These are phyloP conservation scores for Ettlia oleoabundans DNA, from an alignment of 139 green algal species.

Conservation along the genomic window DNA sequence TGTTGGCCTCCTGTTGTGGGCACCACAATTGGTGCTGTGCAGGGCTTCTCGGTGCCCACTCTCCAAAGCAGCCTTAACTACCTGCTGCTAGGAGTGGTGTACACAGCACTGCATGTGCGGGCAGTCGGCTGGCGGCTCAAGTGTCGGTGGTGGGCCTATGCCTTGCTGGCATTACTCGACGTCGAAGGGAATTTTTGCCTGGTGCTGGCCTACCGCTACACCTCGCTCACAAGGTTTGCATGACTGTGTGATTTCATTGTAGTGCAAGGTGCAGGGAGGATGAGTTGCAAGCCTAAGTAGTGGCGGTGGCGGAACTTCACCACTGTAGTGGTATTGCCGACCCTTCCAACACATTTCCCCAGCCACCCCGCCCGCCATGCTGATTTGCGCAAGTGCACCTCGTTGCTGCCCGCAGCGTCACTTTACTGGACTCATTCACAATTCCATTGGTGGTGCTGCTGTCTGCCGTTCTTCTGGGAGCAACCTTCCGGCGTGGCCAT, in stretches of 20 bases:
- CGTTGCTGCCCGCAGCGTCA: conserved; percentile 58
- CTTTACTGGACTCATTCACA: conserved; percentile 82
- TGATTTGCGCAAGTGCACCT: background rate
- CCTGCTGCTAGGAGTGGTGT: conserved; percentile 57
- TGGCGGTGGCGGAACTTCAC: too few species aligned
- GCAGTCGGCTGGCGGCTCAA: background rate
- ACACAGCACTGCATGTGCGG: conserved; percentile 27
- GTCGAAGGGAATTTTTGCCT: conserved; percentile 75
- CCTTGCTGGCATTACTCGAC: conserved; percentile 72
- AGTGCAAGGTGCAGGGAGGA: too few species aligned
- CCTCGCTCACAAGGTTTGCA: conserved; percentile 66
- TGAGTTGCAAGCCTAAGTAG: too few species aligned
- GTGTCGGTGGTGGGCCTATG: conserved; percentile 51
- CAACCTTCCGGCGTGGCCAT: conserved; percentile 64
- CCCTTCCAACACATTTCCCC: too few species aligned
- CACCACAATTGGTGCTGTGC: background rate
- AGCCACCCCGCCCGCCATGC: too few species aligned
- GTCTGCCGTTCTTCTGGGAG: conserved; percentile 30
- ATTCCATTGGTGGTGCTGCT: conserved; percentile 72
- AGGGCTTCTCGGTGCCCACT: conserved; percentile 64
- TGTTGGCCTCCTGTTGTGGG: background rate
- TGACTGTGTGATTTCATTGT: too few species aligned
- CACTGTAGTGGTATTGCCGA: too few species aligned
- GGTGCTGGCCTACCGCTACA: conserved; percentile 76
- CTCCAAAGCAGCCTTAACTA: conserved; percentile 76